Conservation (phyloP, 2,329 filamentous ascomycete species). For the Stachybotrys chlorohalonatus region DNA sequence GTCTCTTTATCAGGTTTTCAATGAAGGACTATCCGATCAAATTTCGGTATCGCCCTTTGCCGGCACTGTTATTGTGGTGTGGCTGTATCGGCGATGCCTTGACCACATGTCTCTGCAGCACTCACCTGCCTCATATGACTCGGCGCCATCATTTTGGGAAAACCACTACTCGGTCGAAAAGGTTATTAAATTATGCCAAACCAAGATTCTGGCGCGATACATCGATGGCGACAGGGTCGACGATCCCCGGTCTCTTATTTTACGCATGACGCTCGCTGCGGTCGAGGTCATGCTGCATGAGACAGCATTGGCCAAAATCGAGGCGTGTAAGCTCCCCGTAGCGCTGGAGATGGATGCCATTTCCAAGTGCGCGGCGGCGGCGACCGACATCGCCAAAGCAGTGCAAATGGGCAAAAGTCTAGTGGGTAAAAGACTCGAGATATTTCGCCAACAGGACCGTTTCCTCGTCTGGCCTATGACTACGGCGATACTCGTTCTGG, state of each 20-base stretch:
- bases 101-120: no score
- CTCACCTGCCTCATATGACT: no score
- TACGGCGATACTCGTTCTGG: not conserved
- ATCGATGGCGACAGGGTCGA: no score
- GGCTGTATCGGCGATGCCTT: no score
- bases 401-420: constrained; percentile 1
- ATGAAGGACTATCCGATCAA: no score
- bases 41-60: no score
- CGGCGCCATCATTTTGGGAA: no score
- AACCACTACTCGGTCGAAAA: no score
- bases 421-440: not conserved
- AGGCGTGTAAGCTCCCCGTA: not conserved
- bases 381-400: not conserved
- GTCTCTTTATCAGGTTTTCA: no score
- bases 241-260: not conserved
- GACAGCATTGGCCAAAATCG: constrained; percentile 1
- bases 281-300: constrained; percentile 3
- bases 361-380: constrained; percentile 1
- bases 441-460: not conserved
- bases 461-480: constrained; percentile 5
- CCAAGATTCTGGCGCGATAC: no score
- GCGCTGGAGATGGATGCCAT: not conserved
- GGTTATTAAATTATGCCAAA: no score
- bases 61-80: no score
- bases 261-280: constrained; percentile 1